Evolutionary conservation across 1,284 basidiomycete genomes (phyloP).

Genomic region (Neonothopanus nambi): DNA sequence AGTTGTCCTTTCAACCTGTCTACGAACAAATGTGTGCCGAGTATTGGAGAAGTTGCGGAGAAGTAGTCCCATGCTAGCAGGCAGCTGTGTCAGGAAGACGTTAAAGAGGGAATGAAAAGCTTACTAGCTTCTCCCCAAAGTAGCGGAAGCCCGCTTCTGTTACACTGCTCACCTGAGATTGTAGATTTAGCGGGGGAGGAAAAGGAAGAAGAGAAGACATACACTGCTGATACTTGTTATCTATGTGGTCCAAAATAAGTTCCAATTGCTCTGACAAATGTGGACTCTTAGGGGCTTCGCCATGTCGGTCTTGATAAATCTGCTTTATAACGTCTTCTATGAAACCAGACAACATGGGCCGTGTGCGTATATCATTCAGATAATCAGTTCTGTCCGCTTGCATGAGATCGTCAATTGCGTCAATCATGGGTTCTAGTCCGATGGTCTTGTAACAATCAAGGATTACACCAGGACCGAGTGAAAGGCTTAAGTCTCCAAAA

Average conservation of each 20-base stretch:
- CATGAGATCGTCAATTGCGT: constrained; percentile 1
- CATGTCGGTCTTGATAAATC: background rate
- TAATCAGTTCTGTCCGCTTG: background rate
- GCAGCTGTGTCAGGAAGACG: background rate
- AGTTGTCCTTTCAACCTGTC: constrained; percentile 3
- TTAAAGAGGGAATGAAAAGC: background rate
- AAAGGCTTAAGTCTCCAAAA: constrained; percentile 1
- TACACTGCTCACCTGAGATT: background rate
- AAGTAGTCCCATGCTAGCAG: constrained; percentile 8
- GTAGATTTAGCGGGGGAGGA: background rate
- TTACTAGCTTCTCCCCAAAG: constrained; percentile 7
- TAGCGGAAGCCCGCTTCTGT: background rate
- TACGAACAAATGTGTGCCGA: constrained; percentile 3
- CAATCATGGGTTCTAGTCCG: constrained; percentile 5
- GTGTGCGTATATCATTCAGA: background rate
- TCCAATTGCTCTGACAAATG: background rate
- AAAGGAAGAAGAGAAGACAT: background rate
- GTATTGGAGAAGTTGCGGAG: background rate
- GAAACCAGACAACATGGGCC: constrained; percentile 4
- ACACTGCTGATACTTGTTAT: background rate
- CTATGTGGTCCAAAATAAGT: too few species aligned
- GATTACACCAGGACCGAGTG: constrained; percentile 1
- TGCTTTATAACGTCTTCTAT: background rate
- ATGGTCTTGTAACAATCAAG: constrained; percentile 7
- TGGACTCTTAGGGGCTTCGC: background rate